A percentile compares a stretch with the other conserved stretches of the same genome.
phyloP scores from a whole-genome alignment of 108 stramenopile genomes.

The Nitzschia palea region DNA sequence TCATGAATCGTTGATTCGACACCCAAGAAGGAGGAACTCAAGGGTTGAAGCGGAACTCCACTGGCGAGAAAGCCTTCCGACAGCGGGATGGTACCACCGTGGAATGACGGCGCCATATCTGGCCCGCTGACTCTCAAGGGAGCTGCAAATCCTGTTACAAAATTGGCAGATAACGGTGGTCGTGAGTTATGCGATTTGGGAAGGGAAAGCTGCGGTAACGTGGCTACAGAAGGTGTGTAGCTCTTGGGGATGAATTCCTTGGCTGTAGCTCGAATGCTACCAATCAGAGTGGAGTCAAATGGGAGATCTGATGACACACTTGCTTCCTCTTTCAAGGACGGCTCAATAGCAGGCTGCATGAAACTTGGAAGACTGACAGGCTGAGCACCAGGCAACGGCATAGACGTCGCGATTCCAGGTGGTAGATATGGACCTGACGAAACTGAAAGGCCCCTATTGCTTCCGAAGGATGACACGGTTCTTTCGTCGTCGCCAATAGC shows the following conservation, averaged over 20 bases:
- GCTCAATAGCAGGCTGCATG: constrained; percentile 3
- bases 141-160: background rate
- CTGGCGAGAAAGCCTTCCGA: background rate
- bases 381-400: constrained; percentile 6
- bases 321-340: background rate
- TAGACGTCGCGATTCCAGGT: background rate
- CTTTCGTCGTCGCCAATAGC: constrained; percentile 28
- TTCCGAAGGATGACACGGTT: constrained; percentile 44
- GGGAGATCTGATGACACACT: background rate
- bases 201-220: background rate
- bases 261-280: constrained; percentile 74
- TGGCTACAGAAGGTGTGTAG: constrained; percentile 20
- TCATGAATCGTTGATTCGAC: constrained; percentile 3
- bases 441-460: constrained; percentile 26
- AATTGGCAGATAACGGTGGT: background rate
- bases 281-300: constrained; percentile 20
- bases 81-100: background rate
- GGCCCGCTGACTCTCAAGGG: background rate
- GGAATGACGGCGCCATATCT: background rate
- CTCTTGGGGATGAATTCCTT: constrained; percentile 71
- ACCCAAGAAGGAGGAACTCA: constrained; percentile 10
- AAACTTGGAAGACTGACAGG: constrained; percentile 58
- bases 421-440: constrained; percentile 24
- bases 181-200: background rate
- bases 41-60: background rate